Evolutionary conservation across 2,329 filamentous ascomycete species (phyloP), one percentile per base, ranked within the genome.

Genomic region (Microsporum canis): DNA sequence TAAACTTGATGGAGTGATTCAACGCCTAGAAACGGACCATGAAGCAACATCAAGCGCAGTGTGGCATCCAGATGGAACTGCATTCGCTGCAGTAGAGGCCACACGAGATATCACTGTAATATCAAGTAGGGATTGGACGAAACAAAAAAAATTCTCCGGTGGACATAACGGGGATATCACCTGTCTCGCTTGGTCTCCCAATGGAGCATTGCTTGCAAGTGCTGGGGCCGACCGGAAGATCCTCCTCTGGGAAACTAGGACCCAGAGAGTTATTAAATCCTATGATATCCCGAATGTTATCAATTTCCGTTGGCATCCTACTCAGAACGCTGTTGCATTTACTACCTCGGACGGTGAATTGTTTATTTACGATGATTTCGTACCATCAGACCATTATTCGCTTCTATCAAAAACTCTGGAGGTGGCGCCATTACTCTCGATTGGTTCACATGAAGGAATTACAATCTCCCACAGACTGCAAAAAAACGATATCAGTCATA

Each of bases 11-110:
- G 91, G 91, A 0, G 78, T 96, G 66, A 94, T 97, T 66, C 87
- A 85, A 63, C 82, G 82, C 17, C 73, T 92, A 2, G 91, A 96
- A 62, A 82, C 84, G 0, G 89, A 94, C 51, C 82, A 86, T 1
- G 88, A 95, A 63, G 81, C 84, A 4, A 91, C 86, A 65, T 87
- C 89, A 3, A 82, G 82, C 68, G 85, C 87, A 4, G 83, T 85
- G 0, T 99, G 94, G 94, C 94, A 97, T 75, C 95, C 95, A 0
- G 92, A 97, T 71, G 92, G 94, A 23, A 84, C 89, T 66, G 89
- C 91, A 2, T 95, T 99, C 73, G 91, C 89, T 1, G 86, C 88
- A 23, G 85, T 90, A 0, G 96, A 91, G 23, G 83, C 88, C 0
- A 90, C 88, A 27, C 83, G 87, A 75, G 87, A 95, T 71, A 84